Base-by-base conservation (phyloP, 78 protist genomes). In the Bodo saltans region DNA sequence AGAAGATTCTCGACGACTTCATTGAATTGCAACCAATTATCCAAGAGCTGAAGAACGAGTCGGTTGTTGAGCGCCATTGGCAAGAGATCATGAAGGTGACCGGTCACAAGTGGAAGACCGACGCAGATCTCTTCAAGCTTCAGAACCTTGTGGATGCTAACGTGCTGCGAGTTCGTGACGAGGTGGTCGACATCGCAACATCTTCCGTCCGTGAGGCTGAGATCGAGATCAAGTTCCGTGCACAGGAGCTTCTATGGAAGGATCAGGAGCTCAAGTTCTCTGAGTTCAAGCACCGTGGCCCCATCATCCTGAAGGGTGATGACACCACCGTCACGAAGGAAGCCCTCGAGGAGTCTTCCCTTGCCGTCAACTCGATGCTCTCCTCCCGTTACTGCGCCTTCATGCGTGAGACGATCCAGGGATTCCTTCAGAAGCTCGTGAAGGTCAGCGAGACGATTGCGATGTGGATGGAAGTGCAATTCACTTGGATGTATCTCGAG, bases 401-500 rank as follows among this genome's bases (percentile, higher is more conserved):
- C 17, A 92, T 92, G 89, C 67, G 84, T 32, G 87, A 76, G 17
- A 70, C 84, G 27, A 86, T 88, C 29, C 21, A 1, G 38, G 25
- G 27, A 29, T 92, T 91, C 92, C 32, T 84, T 33, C 0, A 0
- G 25, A 72, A 73, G 42, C 85, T 95, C 8, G 39, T 86, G 12
- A 67, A 78, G 26, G 85, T 84, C 70, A 0, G 34, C 71, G 95
- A 92, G 38, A 60, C 83, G 29, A 29, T 95, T 37, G 96, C 92
- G 37, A 85, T 69, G 82, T 95, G 98, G 98, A 26, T 87, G 2
- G 37, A 29, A 35, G 95, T 95, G 35, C 98, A 95, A 76, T 39
- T 67, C 74, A 29, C 88, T 87, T 95, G 96, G 96, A 69, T 86
- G 29, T 93, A 90, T 70, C 85, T 95, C 74, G 98, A 95, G 33